These are phyloP conservation scores for Colletotrichum horii DNA, from an alignment of 2,329 filamentous ascomycete genomes.

Conservation along the genomic window DNA sequence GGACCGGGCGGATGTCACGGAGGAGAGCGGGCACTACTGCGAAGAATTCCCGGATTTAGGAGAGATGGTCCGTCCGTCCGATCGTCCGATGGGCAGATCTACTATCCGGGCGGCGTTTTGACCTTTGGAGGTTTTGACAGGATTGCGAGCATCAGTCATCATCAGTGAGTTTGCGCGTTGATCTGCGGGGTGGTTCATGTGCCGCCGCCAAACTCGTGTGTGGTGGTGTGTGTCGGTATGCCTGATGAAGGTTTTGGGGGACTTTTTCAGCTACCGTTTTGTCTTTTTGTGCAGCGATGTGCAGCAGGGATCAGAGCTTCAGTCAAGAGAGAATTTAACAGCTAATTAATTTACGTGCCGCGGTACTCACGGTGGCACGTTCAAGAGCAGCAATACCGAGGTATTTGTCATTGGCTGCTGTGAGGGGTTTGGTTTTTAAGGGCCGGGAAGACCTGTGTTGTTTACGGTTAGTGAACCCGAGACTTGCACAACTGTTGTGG, in stretches of 20 bases:
- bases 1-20: constrained; percentile 11
- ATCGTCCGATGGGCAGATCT: neutral
- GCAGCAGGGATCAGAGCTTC: neutral
- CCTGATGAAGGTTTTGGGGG: neutral
- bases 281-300: neutral
- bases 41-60: neutral
- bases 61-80: neutral
- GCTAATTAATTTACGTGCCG: neutral
- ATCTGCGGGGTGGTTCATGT: neutral
- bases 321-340: neutral
- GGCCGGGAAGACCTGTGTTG: neutral
- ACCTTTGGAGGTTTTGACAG: neutral
- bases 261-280: neutral
- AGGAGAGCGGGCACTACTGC: neutral
- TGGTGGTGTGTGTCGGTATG: neutral
- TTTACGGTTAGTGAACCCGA: neutral
- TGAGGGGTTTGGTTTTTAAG: neutral
- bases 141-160: neutral
- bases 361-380: neutral
- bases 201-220: neutral
- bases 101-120: neutral
- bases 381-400: neutral
- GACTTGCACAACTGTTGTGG: neutral
- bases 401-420: neutral
- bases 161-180: neutral